Evolutionary conservation across 306 rosid genomes (phyloP).

Genomic region (Vigna angularis): DNA sequence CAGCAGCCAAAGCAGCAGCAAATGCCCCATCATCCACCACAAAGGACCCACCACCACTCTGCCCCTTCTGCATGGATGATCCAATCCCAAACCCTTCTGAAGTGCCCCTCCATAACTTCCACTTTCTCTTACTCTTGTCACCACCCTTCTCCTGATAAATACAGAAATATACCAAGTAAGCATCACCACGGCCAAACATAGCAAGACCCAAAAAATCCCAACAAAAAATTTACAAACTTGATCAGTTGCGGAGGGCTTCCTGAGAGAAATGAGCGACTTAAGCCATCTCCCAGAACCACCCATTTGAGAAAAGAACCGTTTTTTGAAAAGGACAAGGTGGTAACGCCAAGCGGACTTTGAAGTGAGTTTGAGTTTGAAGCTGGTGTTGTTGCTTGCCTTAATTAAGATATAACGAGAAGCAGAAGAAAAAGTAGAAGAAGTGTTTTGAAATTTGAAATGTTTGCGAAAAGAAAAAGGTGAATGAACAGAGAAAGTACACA

Average conservation of each 20-base stretch:
- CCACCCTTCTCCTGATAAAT: slow-evolving; percentile 58
- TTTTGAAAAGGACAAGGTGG: background rate
- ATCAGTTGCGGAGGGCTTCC: slow-evolving; percentile 54
- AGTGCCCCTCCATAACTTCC: slow-evolving; percentile 85
- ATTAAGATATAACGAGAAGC: slow-evolving; percentile 41
- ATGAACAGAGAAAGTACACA: slow-evolving; percentile 33
- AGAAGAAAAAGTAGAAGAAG: slow-evolving; percentile 9
- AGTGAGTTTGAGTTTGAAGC: background rate
- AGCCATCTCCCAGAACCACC: slow-evolving; percentile 88
- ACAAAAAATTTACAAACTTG: slow-evolving; percentile 51
- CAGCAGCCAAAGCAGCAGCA: slow-evolving; percentile 77
- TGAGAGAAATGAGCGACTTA: slow-evolving; percentile 68
- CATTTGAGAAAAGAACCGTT: slow-evolving; percentile 54
- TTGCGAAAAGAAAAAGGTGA: slow-evolving; percentile 29
- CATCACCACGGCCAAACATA: slow-evolving; percentile 15
- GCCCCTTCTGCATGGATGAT: slow-evolving; percentile 49
- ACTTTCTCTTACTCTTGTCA: slow-evolving; percentile 74
- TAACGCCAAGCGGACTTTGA: background rate
- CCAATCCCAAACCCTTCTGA: slow-evolving; percentile 67
- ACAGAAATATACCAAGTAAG: background rate
- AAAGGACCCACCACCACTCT: slow-evolving; percentile 43
- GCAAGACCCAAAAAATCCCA: background rate
- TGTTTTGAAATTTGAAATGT: slow-evolving; percentile 69
- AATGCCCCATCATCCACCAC: slow-evolving; percentile 55
- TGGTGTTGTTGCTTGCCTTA: slow-evolving; percentile 35